Conservation (phyloP, 345 rosid genomes). For the Barbarea vulgaris region DNA sequence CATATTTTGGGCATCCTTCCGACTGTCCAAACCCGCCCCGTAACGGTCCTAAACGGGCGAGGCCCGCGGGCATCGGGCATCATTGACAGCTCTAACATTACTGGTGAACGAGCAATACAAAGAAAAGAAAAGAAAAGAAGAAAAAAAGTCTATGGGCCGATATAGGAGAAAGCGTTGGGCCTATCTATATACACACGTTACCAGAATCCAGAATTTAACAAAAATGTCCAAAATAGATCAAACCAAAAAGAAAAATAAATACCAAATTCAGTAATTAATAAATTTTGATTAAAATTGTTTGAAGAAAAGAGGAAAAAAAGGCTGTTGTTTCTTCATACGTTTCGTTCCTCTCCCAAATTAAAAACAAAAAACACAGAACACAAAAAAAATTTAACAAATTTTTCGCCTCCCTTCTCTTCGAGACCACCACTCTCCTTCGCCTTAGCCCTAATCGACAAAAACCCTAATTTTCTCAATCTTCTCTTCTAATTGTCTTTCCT, state of each 20-base stretch:
- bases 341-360: slow-evolving; percentile 38
- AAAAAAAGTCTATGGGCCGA: background rate
- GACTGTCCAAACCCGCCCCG: too few species aligned
- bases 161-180: background rate
- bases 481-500: background rate
- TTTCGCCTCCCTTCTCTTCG: slow-evolving; percentile 44
- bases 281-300: slow-evolving; percentile 5
- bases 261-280: background rate
- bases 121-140: background rate
- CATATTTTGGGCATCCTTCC: too few species aligned
- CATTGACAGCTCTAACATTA: too few species aligned
- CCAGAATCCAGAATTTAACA: background rate
- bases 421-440: slow-evolving; percentile 26
- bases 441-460: slow-evolving; percentile 31
- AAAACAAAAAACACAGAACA: slow-evolving; percentile 40
- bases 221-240: background rate
- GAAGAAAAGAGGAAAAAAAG: slow-evolving; percentile 15
- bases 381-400: slow-evolving; percentile 5
- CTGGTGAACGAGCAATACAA: background rate
- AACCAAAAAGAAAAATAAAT: background rate
- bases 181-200: background rate
- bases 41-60: too few species aligned
- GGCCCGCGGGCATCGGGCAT: too few species aligned
- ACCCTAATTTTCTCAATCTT: slow-evolving; percentile 56
- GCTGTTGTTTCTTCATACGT: slow-evolving; percentile 56